These are phyloP conservation scores for Tricholoma furcatifolium DNA, from an alignment of 768 basidiomycete genomes.

Conservation along the genomic window DNA sequence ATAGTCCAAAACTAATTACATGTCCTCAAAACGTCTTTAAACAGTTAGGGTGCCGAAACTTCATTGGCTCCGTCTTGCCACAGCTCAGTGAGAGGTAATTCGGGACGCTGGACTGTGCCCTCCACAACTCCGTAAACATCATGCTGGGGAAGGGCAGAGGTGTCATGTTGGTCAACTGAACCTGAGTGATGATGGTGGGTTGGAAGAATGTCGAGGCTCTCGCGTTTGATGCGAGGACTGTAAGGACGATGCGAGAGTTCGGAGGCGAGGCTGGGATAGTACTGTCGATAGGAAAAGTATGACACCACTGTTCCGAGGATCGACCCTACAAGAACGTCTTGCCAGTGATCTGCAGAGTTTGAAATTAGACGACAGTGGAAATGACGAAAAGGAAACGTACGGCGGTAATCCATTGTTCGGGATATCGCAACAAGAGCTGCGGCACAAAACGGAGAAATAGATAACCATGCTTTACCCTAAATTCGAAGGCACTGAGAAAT, in stretches of 20 bases:
- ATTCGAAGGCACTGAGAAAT: conserved; percentile 16
- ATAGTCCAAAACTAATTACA: too few relatives aligned
- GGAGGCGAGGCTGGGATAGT: conserved; percentile 73
- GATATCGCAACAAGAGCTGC: conserved; percentile 81
- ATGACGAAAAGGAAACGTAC: conserved; percentile 39
- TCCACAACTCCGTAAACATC: conserved; percentile 22
- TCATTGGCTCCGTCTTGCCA: conserved; percentile 32
- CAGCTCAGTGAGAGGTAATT: conserved; percentile 28
- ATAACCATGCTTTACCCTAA: conserved; percentile 81
- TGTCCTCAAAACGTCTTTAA: too few relatives aligned
- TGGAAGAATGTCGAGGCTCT: conserved; percentile 43
- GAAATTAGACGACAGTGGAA: conserved; percentile 8
- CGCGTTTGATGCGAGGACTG: conserved; percentile 59
- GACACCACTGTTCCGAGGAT: conserved; percentile 70
- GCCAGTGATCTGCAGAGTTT: conserved; percentile 73
- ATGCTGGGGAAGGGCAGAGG: conserved; percentile 6
- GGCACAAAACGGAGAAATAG: conserved; percentile 71
- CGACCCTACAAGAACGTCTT: conserved; percentile 83
- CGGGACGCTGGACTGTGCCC: conserved; percentile 32
- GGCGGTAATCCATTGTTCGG: conserved; percentile 90
- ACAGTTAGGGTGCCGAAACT: conserved; percentile 10
- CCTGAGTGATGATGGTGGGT: conserved; percentile 21
- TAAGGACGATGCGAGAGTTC: conserved; percentile 68
- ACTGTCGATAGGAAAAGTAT: conserved; percentile 80
- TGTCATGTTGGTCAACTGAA: conserved; percentile 7